Conservation (phyloP, 2,329 filamentous ascomycete species). For the Aspergillus fijiensis region DNA sequence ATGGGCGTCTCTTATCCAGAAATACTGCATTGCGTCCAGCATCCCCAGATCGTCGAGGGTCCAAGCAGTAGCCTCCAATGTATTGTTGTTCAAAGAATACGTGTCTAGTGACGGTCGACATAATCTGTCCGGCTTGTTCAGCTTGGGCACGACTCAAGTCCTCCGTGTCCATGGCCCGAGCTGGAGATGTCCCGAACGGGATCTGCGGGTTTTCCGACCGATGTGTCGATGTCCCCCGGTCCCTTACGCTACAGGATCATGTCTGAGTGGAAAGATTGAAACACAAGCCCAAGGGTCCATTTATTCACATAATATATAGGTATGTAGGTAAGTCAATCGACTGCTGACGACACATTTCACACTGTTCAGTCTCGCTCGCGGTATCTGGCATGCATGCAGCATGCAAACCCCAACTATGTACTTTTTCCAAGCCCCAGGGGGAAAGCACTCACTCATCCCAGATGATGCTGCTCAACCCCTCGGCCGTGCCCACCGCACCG, state of each 20-base stretch:
- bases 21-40: conserved; percentile 26
- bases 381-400: too few species aligned
- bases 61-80: conserved; percentile 19
- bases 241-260: too few species aligned
- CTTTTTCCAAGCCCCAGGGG: too few species aligned
- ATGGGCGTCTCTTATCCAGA: conserved; percentile 16
- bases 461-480: conserved; percentile 38
- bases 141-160: conserved; percentile 44
- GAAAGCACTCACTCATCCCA: conserved; percentile 30
- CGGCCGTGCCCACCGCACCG: conserved; percentile 25
- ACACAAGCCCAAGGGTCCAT: too few species aligned
- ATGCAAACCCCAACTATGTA: too few species aligned
- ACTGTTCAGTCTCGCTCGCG: too few species aligned
- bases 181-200: conserved; percentile 48
- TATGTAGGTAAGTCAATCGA: too few species aligned
- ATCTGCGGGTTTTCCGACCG: conserved; percentile 46
- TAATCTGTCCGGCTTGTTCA: conserved; percentile 14
- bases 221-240: conserved; percentile 30
- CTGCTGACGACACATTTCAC: too few species aligned
- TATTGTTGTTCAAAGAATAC: too few species aligned
- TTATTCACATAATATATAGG: too few species aligned
- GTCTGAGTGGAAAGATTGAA: too few species aligned
- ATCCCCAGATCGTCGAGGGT: conserved; percentile 13
- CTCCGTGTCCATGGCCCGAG: conserved; percentile 49
- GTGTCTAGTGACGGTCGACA: too few species aligned